Evolutionary conservation across 768 basidiomycete species (phyloP).

Genomic region (Astraeus odoratus): DNA sequence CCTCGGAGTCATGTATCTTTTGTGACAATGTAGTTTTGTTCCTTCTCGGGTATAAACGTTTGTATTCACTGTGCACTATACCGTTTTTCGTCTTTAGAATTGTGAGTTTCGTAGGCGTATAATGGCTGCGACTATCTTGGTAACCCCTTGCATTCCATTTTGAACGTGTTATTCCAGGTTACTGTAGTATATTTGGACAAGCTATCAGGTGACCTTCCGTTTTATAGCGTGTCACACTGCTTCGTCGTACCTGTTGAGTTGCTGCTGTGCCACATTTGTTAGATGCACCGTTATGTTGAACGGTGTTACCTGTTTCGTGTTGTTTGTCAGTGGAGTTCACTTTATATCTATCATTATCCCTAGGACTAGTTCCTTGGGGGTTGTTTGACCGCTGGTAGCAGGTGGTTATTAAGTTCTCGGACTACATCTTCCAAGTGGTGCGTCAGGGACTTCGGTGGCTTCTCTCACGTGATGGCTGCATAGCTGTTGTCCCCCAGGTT

Average conservation of each 20-base stretch:
- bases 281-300: slow-evolving; percentile 12
- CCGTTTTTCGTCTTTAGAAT: slow-evolving; percentile 16
- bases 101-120: slow-evolving; percentile 16
- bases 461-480: slow-evolving; percentile 4
- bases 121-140: slow-evolving; percentile 27
- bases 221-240: slow-evolving; percentile 16
- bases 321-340: not conserved
- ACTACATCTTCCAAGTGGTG: not conserved
- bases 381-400: slow-evolving; percentile 14
- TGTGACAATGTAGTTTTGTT: not conserved
- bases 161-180: slow-evolving; percentile 24
- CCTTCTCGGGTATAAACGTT: not conserved
- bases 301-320: slow-evolving; percentile 9
- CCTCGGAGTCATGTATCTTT: no score
- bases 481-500: not conserved
- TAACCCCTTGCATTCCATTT: slow-evolving; percentile 21
- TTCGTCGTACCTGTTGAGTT: slow-evolving; percentile 22
- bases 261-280: slow-evolving; percentile 25
- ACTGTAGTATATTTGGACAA: slow-evolving; percentile 27
- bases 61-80: not conserved
- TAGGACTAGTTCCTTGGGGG: slow-evolving; percentile 29
- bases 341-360: slow-evolving; percentile 26
- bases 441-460: slow-evolving; percentile 18
- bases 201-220: slow-evolving; percentile 22
- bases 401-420: slow-evolving; percentile 12